Conservation (phyloP, 257 asterid genomes). For the Solanum neorickii region DNA sequence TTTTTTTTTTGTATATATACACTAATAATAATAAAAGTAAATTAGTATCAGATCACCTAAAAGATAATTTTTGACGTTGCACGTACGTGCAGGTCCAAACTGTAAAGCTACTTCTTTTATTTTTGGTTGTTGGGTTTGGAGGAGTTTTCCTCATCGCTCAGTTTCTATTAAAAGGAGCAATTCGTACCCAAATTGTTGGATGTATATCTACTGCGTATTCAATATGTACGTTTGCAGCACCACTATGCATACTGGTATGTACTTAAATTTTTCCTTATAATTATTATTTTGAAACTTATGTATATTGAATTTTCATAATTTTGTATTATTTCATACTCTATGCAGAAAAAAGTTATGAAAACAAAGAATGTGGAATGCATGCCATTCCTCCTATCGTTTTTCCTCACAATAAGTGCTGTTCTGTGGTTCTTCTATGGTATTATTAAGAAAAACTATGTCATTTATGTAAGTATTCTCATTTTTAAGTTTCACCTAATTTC, state of each 20-base stretch:
- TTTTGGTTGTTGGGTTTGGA: slow-evolving; percentile 29
- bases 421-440: slow-evolving; percentile 64
- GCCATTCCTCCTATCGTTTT: slow-evolving; percentile 59
- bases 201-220: slow-evolving; percentile 40
- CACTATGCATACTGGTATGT: slow-evolving; percentile 37
- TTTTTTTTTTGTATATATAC: neutral
- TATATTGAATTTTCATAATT: neutral
- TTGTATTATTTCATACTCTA: neutral
- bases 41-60: neutral
- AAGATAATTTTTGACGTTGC: neutral
- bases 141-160: slow-evolving; percentile 24
- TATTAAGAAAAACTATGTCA: slow-evolving; percentile 11
- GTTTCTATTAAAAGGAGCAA: slow-evolving; percentile 19
- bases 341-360: slow-evolving; percentile 43
- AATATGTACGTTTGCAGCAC: slow-evolving; percentile 40
- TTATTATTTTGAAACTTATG: neutral
- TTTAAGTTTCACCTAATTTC: neutral
- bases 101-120: slow-evolving; percentile 21
- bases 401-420: slow-evolving; percentile 59
- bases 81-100: slow-evolving; percentile 26
- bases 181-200: slow-evolving; percentile 36
- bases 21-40: neutral
- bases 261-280: no score
- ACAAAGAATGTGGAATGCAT: slow-evolving; percentile 65
- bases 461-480: slow-evolving; percentile 33